phyloP scores from a whole-genome alignment of 2,329 filamentous ascomycete genomes.

The Cladosporium colombiae region DNA sequence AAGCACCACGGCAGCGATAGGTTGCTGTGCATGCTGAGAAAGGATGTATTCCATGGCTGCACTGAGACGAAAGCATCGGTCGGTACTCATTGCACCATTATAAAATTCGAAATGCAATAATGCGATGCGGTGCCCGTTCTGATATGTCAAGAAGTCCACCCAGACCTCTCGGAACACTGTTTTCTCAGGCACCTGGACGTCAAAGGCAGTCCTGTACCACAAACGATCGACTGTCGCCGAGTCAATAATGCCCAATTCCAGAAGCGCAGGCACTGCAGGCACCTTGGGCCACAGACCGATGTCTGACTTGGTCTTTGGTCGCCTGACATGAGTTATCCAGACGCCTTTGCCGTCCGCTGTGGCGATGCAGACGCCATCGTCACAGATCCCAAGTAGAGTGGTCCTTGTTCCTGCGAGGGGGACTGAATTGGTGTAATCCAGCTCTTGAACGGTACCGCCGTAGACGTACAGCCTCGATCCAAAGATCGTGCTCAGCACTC shows the following conservation, averaged over 20 bases:
- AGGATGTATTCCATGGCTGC: conserved; percentile 42
- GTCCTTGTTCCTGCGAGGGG: conserved; percentile 28
- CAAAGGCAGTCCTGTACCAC: conserved; percentile 24
- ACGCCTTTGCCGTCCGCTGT: conserved; percentile 44
- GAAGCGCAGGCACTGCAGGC: conserved; percentile 40
- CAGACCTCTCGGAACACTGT: conserved; percentile 45
- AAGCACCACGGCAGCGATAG: conserved; percentile 41
- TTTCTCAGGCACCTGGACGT: conserved; percentile 35
- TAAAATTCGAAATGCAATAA: conserved; percentile 49
- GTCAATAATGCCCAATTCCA: conserved; percentile 39
- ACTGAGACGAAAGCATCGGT: conserved; percentile 42
- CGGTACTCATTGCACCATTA: conserved; percentile 48
- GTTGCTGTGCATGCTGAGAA: conserved; percentile 31
- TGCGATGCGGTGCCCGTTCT: conserved; percentile 35
- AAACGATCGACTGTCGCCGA: conserved; percentile 21
- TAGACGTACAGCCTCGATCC: conserved; percentile 44
- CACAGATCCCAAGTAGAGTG: conserved; percentile 40
- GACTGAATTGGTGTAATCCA: conserved; percentile 21
- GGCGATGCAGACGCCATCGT: conserved; percentile 38
- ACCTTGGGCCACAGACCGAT: conserved; percentile 46
- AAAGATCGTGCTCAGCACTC: conserved; percentile 42
- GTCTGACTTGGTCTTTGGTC: conserved; percentile 42
- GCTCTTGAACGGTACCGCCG: conserved; percentile 43
- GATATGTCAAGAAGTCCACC: conserved; percentile 40
- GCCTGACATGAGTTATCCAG: conserved; percentile 46